These are phyloP conservation scores for Kluyveromyces wickerhamii DNA, from an alignment of 805 yeast genomes.

Conservation along the genomic window DNA sequence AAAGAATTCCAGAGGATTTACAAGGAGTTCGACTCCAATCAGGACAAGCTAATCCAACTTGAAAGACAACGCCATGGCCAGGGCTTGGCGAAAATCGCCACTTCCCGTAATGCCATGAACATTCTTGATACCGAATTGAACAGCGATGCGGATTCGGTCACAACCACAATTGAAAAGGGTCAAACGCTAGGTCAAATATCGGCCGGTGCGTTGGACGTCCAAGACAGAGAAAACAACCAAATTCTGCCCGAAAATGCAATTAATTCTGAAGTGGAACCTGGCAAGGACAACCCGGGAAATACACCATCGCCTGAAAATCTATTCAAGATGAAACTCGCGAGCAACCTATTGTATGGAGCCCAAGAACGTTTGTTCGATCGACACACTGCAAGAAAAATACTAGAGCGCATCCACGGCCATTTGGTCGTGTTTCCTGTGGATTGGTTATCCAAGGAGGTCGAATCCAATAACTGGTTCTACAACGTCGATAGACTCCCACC, in stretches of 20 bases:
- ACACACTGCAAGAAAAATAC: slow-evolving; percentile 65
- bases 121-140: not conserved
- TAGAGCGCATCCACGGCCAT: slow-evolving; percentile 74
- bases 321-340: slow-evolving; percentile 23
- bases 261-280: not conserved
- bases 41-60: slow-evolving; percentile 24
- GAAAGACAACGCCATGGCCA: slow-evolving; percentile 13
- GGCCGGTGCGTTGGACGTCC: slow-evolving; percentile 7
- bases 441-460: slow-evolving; percentile 83
- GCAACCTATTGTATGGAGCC: slow-evolving; percentile 25
- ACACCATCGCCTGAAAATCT: slow-evolving; percentile 7
- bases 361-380: slow-evolving; percentile 54
- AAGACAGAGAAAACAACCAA: slow-evolving; percentile 1
- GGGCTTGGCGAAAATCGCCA: not conserved
- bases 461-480: slow-evolving; percentile 91
- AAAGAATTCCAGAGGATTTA: slow-evolving; percentile 57
- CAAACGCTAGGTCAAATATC: slow-evolving; percentile 9
- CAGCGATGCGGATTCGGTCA: not conserved
- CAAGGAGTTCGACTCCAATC: slow-evolving; percentile 42
- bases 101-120: slow-evolving; percentile 1
- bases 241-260: not conserved
- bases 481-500: slow-evolving; percentile 92
- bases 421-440: slow-evolving; percentile 86
- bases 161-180: slow-evolving; percentile 9
- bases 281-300: not conserved